A percentile compares a stretch with the other conserved stretches of the same genome.
These are phyloP conservation scores for Rhizophagus clarus DNA, from an alignment of 192 early-diverging fungal genomes.

Conservation along the genomic window DNA sequence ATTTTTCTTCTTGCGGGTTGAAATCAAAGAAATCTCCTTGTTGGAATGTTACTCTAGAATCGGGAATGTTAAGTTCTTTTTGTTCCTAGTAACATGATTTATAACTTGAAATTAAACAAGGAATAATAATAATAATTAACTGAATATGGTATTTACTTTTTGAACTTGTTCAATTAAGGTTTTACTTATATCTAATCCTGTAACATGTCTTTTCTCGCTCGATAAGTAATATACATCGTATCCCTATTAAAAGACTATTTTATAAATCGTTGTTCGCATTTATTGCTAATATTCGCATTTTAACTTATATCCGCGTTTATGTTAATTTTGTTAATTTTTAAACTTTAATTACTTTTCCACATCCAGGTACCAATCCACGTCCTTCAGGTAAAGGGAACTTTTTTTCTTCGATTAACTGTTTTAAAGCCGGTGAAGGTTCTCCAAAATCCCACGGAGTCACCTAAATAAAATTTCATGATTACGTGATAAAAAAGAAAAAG, in stretches of 20 bases:
- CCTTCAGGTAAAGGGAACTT: slow-evolving; percentile 37
- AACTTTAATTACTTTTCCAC: slow-evolving; percentile 44
- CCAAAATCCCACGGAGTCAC: slow-evolving; percentile 51
- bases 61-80: slow-evolving; percentile 35
- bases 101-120: background rate
- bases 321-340: no score
- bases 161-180: slow-evolving; percentile 61
- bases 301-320: no score
- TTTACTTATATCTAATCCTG: slow-evolving; percentile 70
- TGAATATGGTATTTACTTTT: slow-evolving; percentile 38
- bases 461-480: background rate
- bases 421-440: slow-evolving; percentile 47
- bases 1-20: slow-evolving; percentile 53
- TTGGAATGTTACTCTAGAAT: slow-evolving; percentile 54
- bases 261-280: no score
- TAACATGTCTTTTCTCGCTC: slow-evolving; percentile 56
- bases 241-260: slow-evolving; percentile 42
- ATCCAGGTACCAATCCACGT: slow-evolving; percentile 63
- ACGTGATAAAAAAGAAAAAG: no score
- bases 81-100: slow-evolving; percentile 30
- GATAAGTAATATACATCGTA: slow-evolving; percentile 80
- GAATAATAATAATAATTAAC: background rate
- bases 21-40: slow-evolving; percentile 76
- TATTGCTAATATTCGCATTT: no score
- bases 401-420: slow-evolving; percentile 51